Evolutionary conservation across 1,284 basidiomycete genomes (phyloP).

Genomic region (Trichosporon inkin): DNA sequence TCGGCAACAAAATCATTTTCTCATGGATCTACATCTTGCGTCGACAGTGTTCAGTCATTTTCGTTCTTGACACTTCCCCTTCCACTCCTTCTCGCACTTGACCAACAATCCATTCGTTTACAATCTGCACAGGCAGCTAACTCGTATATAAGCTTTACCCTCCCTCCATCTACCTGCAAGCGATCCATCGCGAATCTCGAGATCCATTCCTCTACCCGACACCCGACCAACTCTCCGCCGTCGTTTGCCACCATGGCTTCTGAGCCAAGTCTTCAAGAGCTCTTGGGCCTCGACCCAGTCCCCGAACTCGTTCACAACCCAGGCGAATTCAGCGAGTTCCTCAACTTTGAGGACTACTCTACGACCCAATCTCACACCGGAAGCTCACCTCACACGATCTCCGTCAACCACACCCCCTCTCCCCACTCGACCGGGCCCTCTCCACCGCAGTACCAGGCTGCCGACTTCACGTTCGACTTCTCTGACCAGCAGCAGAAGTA

Average conservation of each 20-base stretch:
- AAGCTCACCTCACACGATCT: slow-evolving; percentile 35
- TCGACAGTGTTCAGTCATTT: slow-evolving; percentile 1
- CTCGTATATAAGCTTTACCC: neutral
- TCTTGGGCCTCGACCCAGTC: slow-evolving; percentile 29
- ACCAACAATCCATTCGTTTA: neutral
- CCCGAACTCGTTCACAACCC: slow-evolving; percentile 39
- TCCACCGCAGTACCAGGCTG: slow-evolving; percentile 26
- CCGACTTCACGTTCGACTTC: slow-evolving; percentile 33
- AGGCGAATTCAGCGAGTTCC: slow-evolving; percentile 41
- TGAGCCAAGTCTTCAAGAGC: slow-evolving; percentile 13
- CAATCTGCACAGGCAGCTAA: neutral
- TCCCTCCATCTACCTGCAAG: neutral
- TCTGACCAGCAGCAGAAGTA: slow-evolving; percentile 26
- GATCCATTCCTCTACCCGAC: neutral
- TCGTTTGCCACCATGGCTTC: slow-evolving; percentile 14
- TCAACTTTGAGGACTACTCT: slow-evolving; percentile 43
- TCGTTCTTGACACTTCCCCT: neutral
- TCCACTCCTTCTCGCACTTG: neutral
- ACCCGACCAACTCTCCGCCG: neutral
- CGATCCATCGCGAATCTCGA: neutral
- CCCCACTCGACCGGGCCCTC: slow-evolving; percentile 26
- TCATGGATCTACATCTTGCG: neutral
- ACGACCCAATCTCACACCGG: slow-evolving; percentile 26
- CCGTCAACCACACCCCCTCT: slow-evolving; percentile 44
- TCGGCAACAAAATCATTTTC: slow-evolving; percentile 7